A percentile compares a stretch with the other conserved stretches of the same genome.
These are phyloP conservation scores for Penicillium sumatraense DNA, from an alignment of 2,329 filamentous ascomycete species.

Conservation along the genomic window DNA sequence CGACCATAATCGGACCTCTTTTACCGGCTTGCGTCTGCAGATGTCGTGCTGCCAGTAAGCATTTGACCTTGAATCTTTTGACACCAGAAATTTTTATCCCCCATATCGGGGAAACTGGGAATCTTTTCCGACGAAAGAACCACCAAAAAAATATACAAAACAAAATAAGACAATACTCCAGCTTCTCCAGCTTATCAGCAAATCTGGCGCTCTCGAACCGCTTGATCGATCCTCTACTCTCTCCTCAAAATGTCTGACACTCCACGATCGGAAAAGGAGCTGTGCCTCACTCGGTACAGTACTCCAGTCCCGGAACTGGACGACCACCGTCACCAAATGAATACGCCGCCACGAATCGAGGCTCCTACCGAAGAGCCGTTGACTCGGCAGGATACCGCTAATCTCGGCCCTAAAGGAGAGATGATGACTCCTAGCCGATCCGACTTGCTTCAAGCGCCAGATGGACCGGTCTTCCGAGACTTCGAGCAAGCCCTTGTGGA, in stretches of 20 bases:
- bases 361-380: conserved; percentile 42
- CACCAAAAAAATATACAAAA: conserved; percentile 11
- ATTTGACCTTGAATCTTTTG: conserved; percentile 3
- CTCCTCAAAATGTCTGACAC: conserved; percentile 53
- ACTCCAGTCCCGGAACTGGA: conserved; percentile 72
- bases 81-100: neutral
- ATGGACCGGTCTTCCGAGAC: conserved; percentile 68
- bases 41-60: conserved; percentile 28
- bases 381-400: conserved; percentile 41
- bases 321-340: conserved; percentile 71
- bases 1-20: conserved; percentile 34
- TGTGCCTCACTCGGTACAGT: conserved; percentile 64
- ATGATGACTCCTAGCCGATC: conserved; percentile 50
- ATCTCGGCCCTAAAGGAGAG: conserved; percentile 55
- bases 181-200: too few species aligned
- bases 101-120: too few species aligned
- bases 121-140: neutral
- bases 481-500: conserved; percentile 86
- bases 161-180: too few species aligned
- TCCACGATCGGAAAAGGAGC: conserved; percentile 66
- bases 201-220: conserved; percentile 25
- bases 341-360: conserved; percentile 39
- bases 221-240: neutral
- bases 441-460: conserved; percentile 52
- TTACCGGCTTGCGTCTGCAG: conserved; percentile 30